Evolutionary conservation across 805 yeast genomes (phyloP).

Genomic region (Hanseniaspora osmophila): DNA sequence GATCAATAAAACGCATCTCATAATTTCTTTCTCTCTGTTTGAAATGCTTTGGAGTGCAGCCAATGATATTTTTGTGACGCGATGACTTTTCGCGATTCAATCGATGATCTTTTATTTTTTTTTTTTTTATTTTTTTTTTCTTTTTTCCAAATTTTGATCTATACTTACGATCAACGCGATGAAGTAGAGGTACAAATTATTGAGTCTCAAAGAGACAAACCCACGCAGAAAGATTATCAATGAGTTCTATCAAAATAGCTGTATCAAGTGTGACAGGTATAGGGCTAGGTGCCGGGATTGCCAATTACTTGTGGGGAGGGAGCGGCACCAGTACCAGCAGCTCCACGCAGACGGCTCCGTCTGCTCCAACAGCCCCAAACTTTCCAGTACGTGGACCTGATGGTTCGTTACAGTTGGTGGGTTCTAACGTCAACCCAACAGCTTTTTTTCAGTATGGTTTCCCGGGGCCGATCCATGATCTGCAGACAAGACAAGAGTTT

Average conservation of each 20-base stretch:
- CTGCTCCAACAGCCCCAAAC: slow-evolving; percentile 4
- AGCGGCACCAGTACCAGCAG: slow-evolving; percentile 8
- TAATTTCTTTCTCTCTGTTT: too few species aligned
- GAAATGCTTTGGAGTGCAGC: too few species aligned
- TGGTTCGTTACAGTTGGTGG: slow-evolving; percentile 15
- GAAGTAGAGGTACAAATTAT: too few species aligned
- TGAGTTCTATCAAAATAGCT: slow-evolving; percentile 15
- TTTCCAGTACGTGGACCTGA: slow-evolving; percentile 3
- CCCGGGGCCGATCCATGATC: slow-evolving; percentile 89
- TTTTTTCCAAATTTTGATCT: too few species aligned
- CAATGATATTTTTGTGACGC: too few species aligned
- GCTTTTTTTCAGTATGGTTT: slow-evolving; percentile 83
- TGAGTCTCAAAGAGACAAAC: neutral
- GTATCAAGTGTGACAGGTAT: slow-evolving; percentile 18
- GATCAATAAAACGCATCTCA: too few species aligned
- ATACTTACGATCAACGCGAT: too few species aligned
- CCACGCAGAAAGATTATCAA: neutral
- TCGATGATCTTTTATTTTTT: too few species aligned
- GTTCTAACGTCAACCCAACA: slow-evolving; percentile 46
- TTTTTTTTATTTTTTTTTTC: too few species aligned
- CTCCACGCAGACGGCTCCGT: slow-evolving; percentile 1
- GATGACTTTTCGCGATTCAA: too few species aligned
- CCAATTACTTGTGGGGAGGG: slow-evolving; percentile 23
- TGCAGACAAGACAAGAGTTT: slow-evolving; percentile 59
- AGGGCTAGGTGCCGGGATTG: slow-evolving; percentile 21